Evolutionary conservation across 306 rosid genomes (phyloP), one percentile per base, ranked within the genome.

Genomic region (Comarum palustre): DNA sequence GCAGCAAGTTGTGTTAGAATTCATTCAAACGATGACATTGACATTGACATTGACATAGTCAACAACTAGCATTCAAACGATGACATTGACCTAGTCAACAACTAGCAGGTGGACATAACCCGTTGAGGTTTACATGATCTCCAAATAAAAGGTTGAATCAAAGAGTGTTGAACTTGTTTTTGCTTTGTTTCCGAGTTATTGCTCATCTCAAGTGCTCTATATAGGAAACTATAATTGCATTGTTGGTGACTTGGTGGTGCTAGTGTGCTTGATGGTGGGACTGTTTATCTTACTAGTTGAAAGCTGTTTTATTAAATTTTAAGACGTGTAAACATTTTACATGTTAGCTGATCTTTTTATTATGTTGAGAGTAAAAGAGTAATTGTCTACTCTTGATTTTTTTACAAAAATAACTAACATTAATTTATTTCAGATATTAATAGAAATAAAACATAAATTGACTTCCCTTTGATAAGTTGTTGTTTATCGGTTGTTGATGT

Each of bases 161-260:
- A 32, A 60, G 45, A 34, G 45, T 32, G 67, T 15, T 20, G 20
- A 14, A 31, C 5, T 29, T 29, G 4, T 58, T 58, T 27, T 12
- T 3, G 13, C 31, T 54, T 54, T 12, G 38, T 58, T 25, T 25
- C 3, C 14, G 38, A 58, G 38, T n/a, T 6, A 16, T 25, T 14
- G 43, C 20, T 10, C 3, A 1, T 11, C 16, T 61, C 24, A 16
- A 32, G 67, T 61, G 67, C 24, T 16, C 43, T 61, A 27, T 17
- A 71, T 54, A 48, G 75, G 51, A 54, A 36, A 54, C 17, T 36
- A 11, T 12, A 15, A 15, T 15, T 51, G 11, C 8, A 5, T 13
- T 20, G 51, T 20, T n/a, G 73, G 36, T 14, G 74, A 65, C 22
- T 20, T n/a, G 73, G 36, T 14, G 74, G 74, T 36, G 27, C 70